phyloP scores from a whole-genome alignment of 257 asterid genomes.

The Solanum medicagineum region DNA sequence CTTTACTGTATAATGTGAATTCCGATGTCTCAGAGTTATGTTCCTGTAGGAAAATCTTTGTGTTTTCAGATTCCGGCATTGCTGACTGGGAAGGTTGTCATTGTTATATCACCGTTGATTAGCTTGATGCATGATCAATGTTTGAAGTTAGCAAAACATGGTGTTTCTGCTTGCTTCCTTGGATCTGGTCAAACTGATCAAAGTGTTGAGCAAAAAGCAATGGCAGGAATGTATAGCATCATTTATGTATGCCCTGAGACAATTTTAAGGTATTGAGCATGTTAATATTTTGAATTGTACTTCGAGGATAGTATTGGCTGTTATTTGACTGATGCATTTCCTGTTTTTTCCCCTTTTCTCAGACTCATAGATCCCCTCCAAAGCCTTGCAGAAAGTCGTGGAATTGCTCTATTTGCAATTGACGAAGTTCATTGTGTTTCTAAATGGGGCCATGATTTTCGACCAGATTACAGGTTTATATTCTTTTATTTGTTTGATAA shows the following conservation, averaged over 20 bases:
- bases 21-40: slow-evolving; percentile 4
- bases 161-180: slow-evolving; percentile 74
- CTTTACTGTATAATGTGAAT: not conserved
- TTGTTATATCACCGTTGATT: slow-evolving; percentile 72
- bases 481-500: slow-evolving; percentile 1
- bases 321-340: slow-evolving; percentile 1
- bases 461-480: slow-evolving; percentile 71
- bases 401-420: slow-evolving; percentile 66
- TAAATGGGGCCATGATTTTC: slow-evolving; percentile 89
- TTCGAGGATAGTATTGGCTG: not conserved
- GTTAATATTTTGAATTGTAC: not conserved
- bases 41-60: slow-evolving; percentile 55
- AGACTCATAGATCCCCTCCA: slow-evolving; percentile 52
- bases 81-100: slow-evolving; percentile 61
- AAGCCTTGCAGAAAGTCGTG: slow-evolving; percentile 53
- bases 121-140: slow-evolving; percentile 92
- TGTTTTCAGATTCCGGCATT: slow-evolving; percentile 74
- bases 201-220: slow-evolving; percentile 66
- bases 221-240: slow-evolving; percentile 47
- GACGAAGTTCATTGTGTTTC: slow-evolving; percentile 86
- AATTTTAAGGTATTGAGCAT: slow-evolving; percentile 35
- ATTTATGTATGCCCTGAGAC: slow-evolving; percentile 84
- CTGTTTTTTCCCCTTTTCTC: slow-evolving; percentile 1
- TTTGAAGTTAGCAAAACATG: slow-evolving; percentile 58
- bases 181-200: slow-evolving; percentile 77